Evolutionary conservation across 2,329 filamentous ascomycete species (phyloP), one percentile per base, ranked within the genome.

Genomic region (Exophiala xenobiotica): DNA sequence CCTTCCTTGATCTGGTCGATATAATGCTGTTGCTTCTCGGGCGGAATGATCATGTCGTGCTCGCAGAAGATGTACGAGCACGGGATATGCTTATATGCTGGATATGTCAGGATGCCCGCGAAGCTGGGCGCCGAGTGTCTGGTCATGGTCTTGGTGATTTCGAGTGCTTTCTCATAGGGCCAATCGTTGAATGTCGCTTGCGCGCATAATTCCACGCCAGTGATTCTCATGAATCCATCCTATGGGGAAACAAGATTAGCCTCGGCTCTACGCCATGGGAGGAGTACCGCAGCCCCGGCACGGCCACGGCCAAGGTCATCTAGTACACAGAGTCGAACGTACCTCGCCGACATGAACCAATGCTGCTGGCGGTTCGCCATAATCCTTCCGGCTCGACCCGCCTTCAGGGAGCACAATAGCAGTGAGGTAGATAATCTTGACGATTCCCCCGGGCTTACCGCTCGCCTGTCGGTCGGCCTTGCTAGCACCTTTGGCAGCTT

Each of bases 371-470:
- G 43, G 42, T 3, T 41, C 42, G 11, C 49, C 49, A 3, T 22
- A n/a, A n/a, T 40, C 26, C 14, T 22, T 48, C 14, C 11, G 16
- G 27, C 39, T 12, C 1, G 43, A 48, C 4, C 6, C 8, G 3
- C 49, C 69, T 38, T 65, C 61, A 4, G 64, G 63, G 16, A 68
- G 45, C 4, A 68, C 63, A 46, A 71, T 70, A 1, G 66, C 66
- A 45, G 64, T 60, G 26, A 69, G 55, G 31, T 67, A 70, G 4
- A 64, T 46, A 1, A 70, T 44, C 8, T 59, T 60, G 1, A 61
- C 40, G 12, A 70, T 61, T 1, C 65, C 67, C 4, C 67, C 67
- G 0, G 20, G 5, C 18, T 64, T 61, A 3, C 65, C 65, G 9
- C 49, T 40, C 2, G 54, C 45, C 11, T 58, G 20, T 6, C 67